These are phyloP conservation scores for Hymenoscyphus albidus DNA, from an alignment of 2,329 filamentous ascomycete species.

Conservation along the genomic window DNA sequence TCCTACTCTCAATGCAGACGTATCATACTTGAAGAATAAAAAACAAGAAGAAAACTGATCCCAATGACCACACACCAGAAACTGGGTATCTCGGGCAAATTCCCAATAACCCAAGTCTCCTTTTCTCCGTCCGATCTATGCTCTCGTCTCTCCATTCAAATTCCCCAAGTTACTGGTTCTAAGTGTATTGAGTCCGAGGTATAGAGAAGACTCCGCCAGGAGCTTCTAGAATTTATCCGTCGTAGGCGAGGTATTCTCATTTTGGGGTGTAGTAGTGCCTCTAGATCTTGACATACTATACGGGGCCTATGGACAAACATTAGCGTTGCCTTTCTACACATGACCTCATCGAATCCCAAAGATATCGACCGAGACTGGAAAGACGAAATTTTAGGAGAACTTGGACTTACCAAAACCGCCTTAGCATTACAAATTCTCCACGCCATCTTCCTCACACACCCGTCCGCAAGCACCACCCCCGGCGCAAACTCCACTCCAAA, in stretches of 20 bases:
- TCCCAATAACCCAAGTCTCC: no score
- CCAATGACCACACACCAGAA: no score
- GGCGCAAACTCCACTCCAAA: slow-evolving; percentile 95
- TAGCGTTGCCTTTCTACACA: background rate
- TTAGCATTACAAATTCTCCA: slow-evolving; percentile 97
- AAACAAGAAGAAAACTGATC: no score
- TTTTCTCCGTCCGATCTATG: no score
- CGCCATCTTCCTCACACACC: slow-evolving; percentile 82
- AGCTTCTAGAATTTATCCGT: slow-evolving; percentile 2
- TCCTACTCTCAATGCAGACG: no score
- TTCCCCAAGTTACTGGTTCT: no score
- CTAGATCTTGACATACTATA: slow-evolving; percentile 11
- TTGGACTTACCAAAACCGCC: slow-evolving; percentile 69
- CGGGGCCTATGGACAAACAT: slow-evolving; percentile 1
- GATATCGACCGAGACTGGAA: background rate
- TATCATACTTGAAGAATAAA: no score
- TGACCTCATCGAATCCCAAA: background rate
- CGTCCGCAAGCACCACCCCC: slow-evolving; percentile 87
- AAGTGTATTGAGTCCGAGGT: background rate
- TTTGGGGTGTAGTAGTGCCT: slow-evolving; percentile 5
- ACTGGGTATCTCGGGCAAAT: no score
- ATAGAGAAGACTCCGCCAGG: background rate
- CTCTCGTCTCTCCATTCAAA: no score
- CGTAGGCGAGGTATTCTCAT: background rate
- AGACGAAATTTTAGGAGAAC: slow-evolving; percentile 38